Percentiles rank a stretch among this genome's conserved stretches.
Evolutionary conservation across 2,329 filamentous ascomycete species (phyloP).

Genomic region (Eutypa lata): DNA sequence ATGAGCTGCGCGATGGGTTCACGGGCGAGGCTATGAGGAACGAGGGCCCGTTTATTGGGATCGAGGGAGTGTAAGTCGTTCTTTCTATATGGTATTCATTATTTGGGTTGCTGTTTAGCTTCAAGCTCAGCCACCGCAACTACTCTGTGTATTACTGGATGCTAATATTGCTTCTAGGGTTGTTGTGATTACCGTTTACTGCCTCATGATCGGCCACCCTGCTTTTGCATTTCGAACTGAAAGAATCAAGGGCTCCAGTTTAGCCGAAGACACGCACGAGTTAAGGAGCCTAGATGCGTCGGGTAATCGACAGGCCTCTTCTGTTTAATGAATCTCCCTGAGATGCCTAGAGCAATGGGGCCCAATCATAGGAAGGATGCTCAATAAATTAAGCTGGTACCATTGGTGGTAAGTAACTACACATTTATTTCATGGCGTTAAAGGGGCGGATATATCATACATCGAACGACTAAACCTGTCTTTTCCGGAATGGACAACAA

Average conservation of each 20-base stretch:
- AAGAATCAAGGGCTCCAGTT: background rate
- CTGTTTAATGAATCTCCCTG: too few species aligned
- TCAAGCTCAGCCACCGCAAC: too few species aligned
- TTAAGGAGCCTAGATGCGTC: too few species aligned
- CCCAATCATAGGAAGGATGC: too few species aligned
- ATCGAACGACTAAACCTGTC: too few species aligned
- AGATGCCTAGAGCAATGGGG: too few species aligned
- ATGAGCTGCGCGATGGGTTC: slow-evolving; percentile 57
- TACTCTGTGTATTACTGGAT: background rate
- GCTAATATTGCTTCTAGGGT: slow-evolving; percentile 1
- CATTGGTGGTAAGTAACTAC: too few species aligned
- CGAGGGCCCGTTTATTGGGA: slow-evolving; percentile 43
- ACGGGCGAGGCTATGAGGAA: slow-evolving; percentile 45
- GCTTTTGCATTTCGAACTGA: background rate
- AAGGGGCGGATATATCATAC: too few species aligned
- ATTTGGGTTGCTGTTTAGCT: background rate
- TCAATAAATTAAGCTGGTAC: too few species aligned
- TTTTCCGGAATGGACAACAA: too few species aligned
- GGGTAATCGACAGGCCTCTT: too few species aligned
- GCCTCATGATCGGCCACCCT: slow-evolving; percentile 14
- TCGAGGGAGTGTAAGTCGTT: slow-evolving; percentile 38
- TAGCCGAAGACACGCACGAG: background rate
- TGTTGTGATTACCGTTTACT: slow-evolving; percentile 9
- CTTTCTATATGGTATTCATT: background rate
- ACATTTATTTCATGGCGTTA: too few species aligned